Base-by-base conservation (phyloP, 352 stramenopile genomes). In the Phytopythium chamaehyphon region DNA sequence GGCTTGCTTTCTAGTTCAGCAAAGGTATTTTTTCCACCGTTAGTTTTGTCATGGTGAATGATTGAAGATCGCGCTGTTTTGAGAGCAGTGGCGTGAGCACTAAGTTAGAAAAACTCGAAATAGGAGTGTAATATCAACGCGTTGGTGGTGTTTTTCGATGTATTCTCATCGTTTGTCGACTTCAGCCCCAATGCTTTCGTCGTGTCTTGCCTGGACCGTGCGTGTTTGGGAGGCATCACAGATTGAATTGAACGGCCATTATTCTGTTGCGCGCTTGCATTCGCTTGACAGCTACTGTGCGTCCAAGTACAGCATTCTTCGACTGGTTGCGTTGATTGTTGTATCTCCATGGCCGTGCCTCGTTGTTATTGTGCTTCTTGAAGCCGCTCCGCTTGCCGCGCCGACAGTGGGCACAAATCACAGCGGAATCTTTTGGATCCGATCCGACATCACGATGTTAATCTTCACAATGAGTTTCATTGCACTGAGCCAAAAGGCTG, bases 311-410 rank as follows among this genome's bases (percentile, higher is more conserved):
- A 61, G 53, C 31, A 44, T 28, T 2, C 28, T 16, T 9, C 53
- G 40, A 19, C 38, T 48, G 8, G 8, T 66, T 7, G 11, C 40
- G 0, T 54, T 59, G 1, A 9, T 70, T 19, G 5, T 55, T 0
- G 23, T 47, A 2, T 55, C 54, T 0, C 65, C 65, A 24, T 48
- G 57, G 21, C 57, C 65, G 2, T 62, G 57, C 16, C 38, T 71
- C 2, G 19, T 61, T 3, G 52, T 63, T 3, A 59, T 64, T 3
- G 24, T 55, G 33, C 15, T 61, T 8, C 35, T 57, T 8, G 65
- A 74, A n/a, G 47, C 61, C 28, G 47, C 54, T 16, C 47, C 47
- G 15, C 42, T 71, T 11, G 38, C 52, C 1, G n/a, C 47, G 16
- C 51, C 52, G 7, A 36, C 47, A 1, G 47, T 58, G 24, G 54